These are phyloP conservation scores for Paramecium caudatum DNA, from an alignment of 73 alveolate species.

Conservation along the genomic window DNA sequence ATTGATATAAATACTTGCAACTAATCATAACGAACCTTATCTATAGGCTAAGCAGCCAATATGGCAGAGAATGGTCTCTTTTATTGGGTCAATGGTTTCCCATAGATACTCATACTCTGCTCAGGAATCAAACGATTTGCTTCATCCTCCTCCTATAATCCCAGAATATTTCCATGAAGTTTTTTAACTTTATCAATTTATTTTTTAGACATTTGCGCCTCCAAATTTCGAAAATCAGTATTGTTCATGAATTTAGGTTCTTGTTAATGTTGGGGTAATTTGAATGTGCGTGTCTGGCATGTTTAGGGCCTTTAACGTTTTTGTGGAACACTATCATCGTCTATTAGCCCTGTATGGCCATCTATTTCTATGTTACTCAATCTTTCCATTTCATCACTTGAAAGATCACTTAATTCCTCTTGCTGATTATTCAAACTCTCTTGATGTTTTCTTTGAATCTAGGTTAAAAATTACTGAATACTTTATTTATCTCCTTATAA, in stretches of 20 bases:
- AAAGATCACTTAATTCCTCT: constrained; percentile 53
- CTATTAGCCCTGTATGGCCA: constrained; percentile 43
- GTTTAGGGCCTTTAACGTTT: constrained; percentile 49
- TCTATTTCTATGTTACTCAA: constrained; percentile 16
- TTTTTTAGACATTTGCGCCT: not conserved
- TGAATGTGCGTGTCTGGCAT: not conserved
- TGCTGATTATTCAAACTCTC: not conserved
- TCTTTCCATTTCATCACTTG: not conserved
- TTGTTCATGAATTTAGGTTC: constrained; percentile 29
- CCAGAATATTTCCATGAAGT: constrained; percentile 30
- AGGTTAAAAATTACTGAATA: not conserved
- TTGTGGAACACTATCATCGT: constrained; percentile 35
- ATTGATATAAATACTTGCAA: not conserved
- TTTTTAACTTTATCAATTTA: constrained; percentile 15
- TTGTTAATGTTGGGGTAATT: not conserved
- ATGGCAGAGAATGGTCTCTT: constrained; percentile 55
- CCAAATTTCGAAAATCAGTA: constrained; percentile 54
- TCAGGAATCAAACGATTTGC: constrained; percentile 14
- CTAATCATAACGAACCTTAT: constrained; percentile 19
- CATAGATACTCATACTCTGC: constrained; percentile 55
- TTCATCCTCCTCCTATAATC: constrained; percentile 53
- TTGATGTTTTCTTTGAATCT: constrained; percentile 27
- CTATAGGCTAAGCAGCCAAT: constrained; percentile 42
- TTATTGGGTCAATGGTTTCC: not conserved
- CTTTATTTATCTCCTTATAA: constrained; percentile 50